A percentile compares a stretch with the other conserved stretches of the same genome.
Conservation (phyloP, 2,329 filamentous ascomycete genomes). For the Fusarium sp. region DNA sequence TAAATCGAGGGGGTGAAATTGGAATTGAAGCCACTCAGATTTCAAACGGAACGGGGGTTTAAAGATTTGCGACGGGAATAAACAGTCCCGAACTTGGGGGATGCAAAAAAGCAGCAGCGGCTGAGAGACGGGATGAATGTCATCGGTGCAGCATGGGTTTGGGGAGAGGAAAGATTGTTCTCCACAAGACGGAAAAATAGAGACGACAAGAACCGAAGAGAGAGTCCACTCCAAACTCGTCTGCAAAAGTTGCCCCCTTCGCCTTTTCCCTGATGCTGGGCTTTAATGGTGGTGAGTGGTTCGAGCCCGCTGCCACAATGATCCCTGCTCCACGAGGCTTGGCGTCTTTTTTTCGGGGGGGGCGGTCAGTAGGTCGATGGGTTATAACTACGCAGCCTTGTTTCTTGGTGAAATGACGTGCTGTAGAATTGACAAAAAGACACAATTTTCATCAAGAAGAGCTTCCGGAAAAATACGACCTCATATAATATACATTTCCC, state of each 20-base stretch:
- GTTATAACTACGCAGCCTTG: not conserved
- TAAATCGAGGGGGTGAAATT: not conserved
- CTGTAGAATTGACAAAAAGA: not conserved
- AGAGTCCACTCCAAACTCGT: not conserved
- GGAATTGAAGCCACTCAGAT: not conserved
- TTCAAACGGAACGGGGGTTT: not conserved
- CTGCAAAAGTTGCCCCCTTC: not conserved
- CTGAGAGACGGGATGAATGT: slow-evolving; percentile 15
- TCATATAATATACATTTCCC: not conserved
- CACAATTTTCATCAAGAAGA: not conserved
- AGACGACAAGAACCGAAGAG: not conserved
- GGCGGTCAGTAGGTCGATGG: slow-evolving; percentile 9
- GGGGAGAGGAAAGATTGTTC: not conserved
- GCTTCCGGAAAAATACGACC: not conserved
- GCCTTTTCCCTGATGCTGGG: not conserved
- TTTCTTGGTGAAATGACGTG: not conserved
- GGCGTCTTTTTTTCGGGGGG: slow-evolving; percentile 35
- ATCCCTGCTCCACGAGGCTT: slow-evolving; percentile 41
- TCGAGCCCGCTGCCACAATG: slow-evolving; percentile 31
- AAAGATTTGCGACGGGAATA: slow-evolving; percentile 2
- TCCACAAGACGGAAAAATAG: not conserved
- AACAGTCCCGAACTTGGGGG: not conserved
- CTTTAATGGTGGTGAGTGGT: slow-evolving; percentile 11
- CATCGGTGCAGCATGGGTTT: slow-evolving; percentile 12
- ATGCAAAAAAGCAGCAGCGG: not conserved